Conservation (phyloP, 176 grass and related monocot genomes). For the Avena sativa region DNA sequence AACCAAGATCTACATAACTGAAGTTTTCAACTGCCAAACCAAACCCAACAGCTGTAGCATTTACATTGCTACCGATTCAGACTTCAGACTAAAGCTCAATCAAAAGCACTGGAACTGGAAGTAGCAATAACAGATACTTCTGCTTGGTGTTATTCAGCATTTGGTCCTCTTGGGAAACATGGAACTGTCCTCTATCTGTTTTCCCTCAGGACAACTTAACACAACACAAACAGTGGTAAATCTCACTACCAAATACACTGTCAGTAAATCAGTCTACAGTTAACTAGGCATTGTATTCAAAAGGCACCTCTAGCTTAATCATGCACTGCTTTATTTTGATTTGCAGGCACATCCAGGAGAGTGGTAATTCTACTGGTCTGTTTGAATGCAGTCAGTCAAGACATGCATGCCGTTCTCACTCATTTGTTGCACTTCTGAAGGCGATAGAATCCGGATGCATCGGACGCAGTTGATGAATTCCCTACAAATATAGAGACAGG, state of each 20-base stretch:
- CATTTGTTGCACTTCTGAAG: conserved; percentile 94
- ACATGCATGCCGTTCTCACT: conserved; percentile 80
- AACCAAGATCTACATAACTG: background rate
- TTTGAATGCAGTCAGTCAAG: conserved; percentile 68
- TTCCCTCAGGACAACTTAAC: background rate
- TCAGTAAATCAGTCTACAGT: conserved; percentile 6
- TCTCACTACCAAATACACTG: conserved; percentile 27
- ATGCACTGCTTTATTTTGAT: conserved; percentile 7
- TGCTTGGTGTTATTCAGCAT: background rate
- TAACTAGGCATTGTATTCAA: conserved; percentile 24
- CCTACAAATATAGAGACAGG: conserved; percentile 41
- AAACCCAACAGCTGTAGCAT: background rate
- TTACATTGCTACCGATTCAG: background rate
- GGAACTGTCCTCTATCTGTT: background rate
- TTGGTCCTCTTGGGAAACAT: background rate
- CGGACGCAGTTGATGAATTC: conserved; percentile 93
- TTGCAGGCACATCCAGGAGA: background rate
- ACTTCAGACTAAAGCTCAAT: background rate
- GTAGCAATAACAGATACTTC: background rate
- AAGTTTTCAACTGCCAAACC: background rate
- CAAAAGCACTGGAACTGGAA: background rate
- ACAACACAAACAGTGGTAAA: background rate
- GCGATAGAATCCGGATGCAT: conserved; percentile 88
- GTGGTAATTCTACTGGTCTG: conserved; percentile 33
- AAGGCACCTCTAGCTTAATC: background rate